Evolutionary conservation across 257 asterid species (phyloP).

Genomic region (Leonotis leonurus): DNA sequence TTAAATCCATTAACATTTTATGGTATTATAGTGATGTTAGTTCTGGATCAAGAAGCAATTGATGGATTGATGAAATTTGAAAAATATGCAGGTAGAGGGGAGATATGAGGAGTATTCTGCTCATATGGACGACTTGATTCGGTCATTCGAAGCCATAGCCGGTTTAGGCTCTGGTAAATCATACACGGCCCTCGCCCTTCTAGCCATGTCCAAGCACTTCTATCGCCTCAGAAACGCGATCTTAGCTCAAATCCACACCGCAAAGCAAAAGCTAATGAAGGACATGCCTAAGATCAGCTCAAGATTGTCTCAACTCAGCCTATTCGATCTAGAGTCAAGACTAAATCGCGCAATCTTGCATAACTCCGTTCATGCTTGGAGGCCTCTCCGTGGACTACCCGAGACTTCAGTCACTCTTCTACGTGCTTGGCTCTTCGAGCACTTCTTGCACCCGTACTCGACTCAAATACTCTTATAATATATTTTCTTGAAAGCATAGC

Average conservation of each 20-base stretch:
- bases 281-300: conserved; percentile 57
- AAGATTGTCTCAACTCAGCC: conserved; percentile 48
- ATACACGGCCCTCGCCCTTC: conserved; percentile 74
- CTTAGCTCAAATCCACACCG: conserved; percentile 41
- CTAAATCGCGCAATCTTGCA: conserved; percentile 36
- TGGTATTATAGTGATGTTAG: too few relatives aligned
- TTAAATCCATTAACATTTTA: too few relatives aligned
- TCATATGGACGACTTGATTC: conserved; percentile 51
- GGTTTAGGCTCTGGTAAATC: conserved; percentile 71
- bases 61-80: background rate
- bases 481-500: background rate
- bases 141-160: conserved; percentile 65
- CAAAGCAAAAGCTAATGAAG: conserved; percentile 34
- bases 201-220: conserved; percentile 89
- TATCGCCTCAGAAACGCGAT: conserved; percentile 56
- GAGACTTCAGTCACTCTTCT: conserved; percentile 74
- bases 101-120: conserved; percentile 64
- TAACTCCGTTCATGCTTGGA: conserved; percentile 52
- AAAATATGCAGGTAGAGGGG: conserved; percentile 54
- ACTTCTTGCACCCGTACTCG: conserved; percentile 93
- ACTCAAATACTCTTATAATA: too few relatives aligned
- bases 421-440: conserved; percentile 95
- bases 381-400: conserved; percentile 82
- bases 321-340: conserved; percentile 46
- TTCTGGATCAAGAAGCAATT: background rate